These are phyloP conservation scores for Zymoseptoria ardabiliae DNA, from an alignment of 2,329 filamentous ascomycete species.

Conservation along the genomic window DNA sequence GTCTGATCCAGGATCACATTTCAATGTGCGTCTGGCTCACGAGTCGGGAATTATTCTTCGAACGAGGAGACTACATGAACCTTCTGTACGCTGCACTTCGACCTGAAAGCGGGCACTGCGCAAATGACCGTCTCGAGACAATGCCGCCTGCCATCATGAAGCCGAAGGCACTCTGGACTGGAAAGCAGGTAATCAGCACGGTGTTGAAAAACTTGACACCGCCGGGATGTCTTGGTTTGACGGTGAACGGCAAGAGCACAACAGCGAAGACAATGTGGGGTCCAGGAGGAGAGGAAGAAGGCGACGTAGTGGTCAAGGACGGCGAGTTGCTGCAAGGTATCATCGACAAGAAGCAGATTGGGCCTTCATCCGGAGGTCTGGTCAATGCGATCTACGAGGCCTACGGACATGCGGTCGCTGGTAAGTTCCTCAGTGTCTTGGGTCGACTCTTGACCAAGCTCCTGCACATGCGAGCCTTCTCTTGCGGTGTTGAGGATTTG, in stretches of 20 bases:
- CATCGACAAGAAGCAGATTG: conserved; percentile 91
- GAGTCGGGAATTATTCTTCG: conserved; percentile 85
- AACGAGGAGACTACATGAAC: conserved; percentile 80
- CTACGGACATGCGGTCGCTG: conserved; percentile 80
- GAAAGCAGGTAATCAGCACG: conserved; percentile 91
- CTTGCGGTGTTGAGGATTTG: conserved; percentile 94
- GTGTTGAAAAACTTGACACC: conserved; percentile 89
- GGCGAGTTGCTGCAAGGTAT: conserved; percentile 87
- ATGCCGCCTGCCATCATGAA: conserved; percentile 76
- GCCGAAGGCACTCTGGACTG: conserved; percentile 79
- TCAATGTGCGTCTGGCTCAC: conserved; percentile 89
- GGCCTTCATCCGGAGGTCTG: conserved; percentile 76
- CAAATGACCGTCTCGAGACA: conserved; percentile 72
- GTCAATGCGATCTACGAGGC: conserved; percentile 90
- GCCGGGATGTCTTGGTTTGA: conserved; percentile 64
- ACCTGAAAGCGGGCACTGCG: conserved; percentile 83
- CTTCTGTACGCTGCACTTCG: conserved; percentile 85
- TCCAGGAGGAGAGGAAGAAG: conserved; percentile 52
- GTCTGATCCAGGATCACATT: conserved; percentile 96
- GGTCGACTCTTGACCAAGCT: conserved; percentile 84
- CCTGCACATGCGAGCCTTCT: conserved; percentile 89
- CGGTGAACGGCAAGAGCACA: conserved; percentile 69
- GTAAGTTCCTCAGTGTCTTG: conserved; percentile 79
- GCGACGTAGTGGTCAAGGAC: conserved; percentile 70
- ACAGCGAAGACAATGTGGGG: conserved; percentile 78